Evolutionary conservation across 257 asterid genomes (phyloP), one percentile per base, ranked within the genome.

Genomic region (Solanum piurae): DNA sequence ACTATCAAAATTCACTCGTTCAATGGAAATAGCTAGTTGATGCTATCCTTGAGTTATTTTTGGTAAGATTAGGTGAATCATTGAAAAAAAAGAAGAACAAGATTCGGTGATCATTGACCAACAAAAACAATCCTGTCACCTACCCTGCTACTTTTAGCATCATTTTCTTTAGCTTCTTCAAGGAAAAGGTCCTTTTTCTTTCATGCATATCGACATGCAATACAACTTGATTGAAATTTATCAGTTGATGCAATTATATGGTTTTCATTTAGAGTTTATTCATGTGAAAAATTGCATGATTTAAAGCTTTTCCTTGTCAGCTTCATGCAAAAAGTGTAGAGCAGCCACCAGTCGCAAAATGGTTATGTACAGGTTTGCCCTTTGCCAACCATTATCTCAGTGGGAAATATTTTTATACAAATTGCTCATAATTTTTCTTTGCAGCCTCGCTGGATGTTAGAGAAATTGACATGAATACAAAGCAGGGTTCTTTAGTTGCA

Each of bases 251-350:
- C 84, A 25, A 2, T 79, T 79, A 79, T 80, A 18, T 46, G 40
- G 42, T 80, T 80, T 29, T 29, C 29, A 46, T 46, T 42, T 80
- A 46, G 27, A 16, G 27, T 46, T 40, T 46, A 27, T 80, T 80
- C 29, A 46, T 46, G 68, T 46, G 42, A 80, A 80, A 77, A 46
- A 18, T 27, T 42, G 85, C 25, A 31, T 72, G 88, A 86, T 46
- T 58, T 89, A 82, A 86, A 49, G 69, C 84, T 72, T 89, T 79
- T 89, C 58, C 49, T 87, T 91, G 90, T 90, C 95, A 97, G 99
- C 99, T 97, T 92, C 99, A 97, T 93, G 91, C 98, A 88, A 93
- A 96, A 89, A 93, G 88, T 85, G 95, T 98, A 83, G 96, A 91
- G 87, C 89, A 84, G 68, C 91, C 98, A 83, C 92, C 97, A 83